Evolutionary conservation across 2,329 filamentous ascomycete genomes (phyloP).

Genomic region (Aureobasidium subglaciale): DNA sequence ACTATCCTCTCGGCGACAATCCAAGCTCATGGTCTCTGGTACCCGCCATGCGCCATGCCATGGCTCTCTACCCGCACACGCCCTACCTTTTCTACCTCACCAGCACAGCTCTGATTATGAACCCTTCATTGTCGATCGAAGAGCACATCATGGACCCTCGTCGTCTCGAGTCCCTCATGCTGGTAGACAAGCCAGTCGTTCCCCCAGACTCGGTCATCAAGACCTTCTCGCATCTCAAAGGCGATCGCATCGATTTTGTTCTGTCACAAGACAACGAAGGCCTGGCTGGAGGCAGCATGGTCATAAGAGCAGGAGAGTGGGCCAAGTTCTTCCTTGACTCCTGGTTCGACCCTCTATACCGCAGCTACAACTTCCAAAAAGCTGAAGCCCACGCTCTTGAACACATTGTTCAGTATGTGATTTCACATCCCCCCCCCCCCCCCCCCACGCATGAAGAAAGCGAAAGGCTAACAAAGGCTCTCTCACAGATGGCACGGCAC

Average conservation of each 20-base stretch:
- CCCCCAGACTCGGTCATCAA: slow-evolving; percentile 96
- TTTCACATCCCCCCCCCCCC: too few species aligned
- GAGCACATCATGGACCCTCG: slow-evolving; percentile 60
- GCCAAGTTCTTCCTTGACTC: slow-evolving; percentile 86
- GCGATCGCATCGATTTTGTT: slow-evolving; percentile 71
- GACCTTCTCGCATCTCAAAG: slow-evolving; percentile 77
- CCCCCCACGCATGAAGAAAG: too few species aligned
- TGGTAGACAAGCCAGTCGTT: slow-evolving; percentile 77
- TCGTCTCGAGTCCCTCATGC: slow-evolving; percentile 70
- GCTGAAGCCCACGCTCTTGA: slow-evolving; percentile 85
- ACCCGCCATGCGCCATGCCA: slow-evolving; percentile 80
- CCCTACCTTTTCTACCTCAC: slow-evolving; percentile 85
- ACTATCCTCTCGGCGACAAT: slow-evolving; percentile 60
- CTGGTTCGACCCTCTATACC: slow-evolving; percentile 93
- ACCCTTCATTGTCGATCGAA: slow-evolving; percentile 62
- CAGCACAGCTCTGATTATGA: slow-evolving; percentile 81
- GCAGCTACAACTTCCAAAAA: slow-evolving; percentile 93
- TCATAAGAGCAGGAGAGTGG: slow-evolving; percentile 81
- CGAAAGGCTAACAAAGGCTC: slow-evolving; percentile 70
- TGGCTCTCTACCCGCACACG: slow-evolving; percentile 69
- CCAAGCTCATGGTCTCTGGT: slow-evolving; percentile 68
- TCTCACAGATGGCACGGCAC: slow-evolving; percentile 84
- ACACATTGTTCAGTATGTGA: slow-evolving; percentile 44
- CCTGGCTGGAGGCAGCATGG: slow-evolving; percentile 66
- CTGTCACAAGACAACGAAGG: slow-evolving; percentile 80